Evolutionary conservation across 768 basidiomycete genomes (phyloP).

Genomic region (Rhizopogon sp.): DNA sequence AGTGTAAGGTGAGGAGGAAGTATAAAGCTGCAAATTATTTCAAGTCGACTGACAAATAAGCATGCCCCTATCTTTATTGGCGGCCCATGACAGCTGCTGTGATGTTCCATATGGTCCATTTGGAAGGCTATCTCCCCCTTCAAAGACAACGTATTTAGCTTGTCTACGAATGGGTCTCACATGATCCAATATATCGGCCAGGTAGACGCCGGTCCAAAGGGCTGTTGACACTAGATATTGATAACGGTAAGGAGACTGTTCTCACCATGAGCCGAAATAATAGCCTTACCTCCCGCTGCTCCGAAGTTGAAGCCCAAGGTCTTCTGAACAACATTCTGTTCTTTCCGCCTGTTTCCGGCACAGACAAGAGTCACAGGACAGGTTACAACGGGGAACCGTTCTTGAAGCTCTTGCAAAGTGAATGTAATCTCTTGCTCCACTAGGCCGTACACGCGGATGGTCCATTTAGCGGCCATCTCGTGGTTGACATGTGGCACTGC

Average conservation of each 20-base stretch:
- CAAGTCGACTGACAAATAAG: slow-evolving; percentile 29
- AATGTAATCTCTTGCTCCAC: slow-evolving; percentile 33
- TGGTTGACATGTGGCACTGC: slow-evolving; percentile 45
- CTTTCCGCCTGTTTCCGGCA: slow-evolving; percentile 61
- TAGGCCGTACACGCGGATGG: slow-evolving; percentile 35
- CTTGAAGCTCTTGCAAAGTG: slow-evolving; percentile 39
- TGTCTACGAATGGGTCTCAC: slow-evolving; percentile 32
- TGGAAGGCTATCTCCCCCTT: slow-evolving; percentile 51
- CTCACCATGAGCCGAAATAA: background rate
- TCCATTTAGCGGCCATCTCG: slow-evolving; percentile 36
- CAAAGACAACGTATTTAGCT: slow-evolving; percentile 52
- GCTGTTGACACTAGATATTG: slow-evolving; percentile 38
- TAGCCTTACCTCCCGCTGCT: slow-evolving; percentile 32
- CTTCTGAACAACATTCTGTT: slow-evolving; percentile 58
- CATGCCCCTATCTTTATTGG: slow-evolving; percentile 44
- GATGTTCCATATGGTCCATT: slow-evolving; percentile 59
- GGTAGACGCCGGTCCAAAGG: slow-evolving; percentile 54
- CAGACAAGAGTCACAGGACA: slow-evolving; percentile 59
- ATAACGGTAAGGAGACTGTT: slow-evolving; percentile 7
- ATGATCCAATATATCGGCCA: slow-evolving; percentile 49
- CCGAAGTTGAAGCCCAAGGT: slow-evolving; percentile 56
- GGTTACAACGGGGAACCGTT: slow-evolving; percentile 47
- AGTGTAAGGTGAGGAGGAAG: background rate
- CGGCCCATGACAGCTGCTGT: slow-evolving; percentile 42
- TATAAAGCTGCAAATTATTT: background rate